These are phyloP conservation scores for Aspergillus bertholletiae DNA, from an alignment of 495 filamentous ascomycete genomes.

Conservation along the genomic window DNA sequence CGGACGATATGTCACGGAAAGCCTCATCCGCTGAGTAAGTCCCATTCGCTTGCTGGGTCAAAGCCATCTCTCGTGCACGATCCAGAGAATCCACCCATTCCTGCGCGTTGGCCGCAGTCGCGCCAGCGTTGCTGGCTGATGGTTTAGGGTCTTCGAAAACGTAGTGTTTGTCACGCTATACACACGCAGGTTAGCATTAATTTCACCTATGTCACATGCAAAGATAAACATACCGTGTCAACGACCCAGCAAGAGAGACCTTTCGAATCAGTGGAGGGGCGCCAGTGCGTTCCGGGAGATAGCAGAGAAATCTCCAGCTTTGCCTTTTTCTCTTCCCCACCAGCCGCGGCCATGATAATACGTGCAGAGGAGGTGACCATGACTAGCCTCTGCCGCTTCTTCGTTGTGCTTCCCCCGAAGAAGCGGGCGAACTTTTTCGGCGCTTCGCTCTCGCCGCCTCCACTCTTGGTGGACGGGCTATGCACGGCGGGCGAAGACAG, in stretches of 20 bases:
- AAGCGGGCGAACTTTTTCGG: slow-evolving; percentile 88
- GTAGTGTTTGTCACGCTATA: slow-evolving; percentile 81
- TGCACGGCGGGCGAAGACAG: slow-evolving; percentile 66
- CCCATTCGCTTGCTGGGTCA: slow-evolving; percentile 62
- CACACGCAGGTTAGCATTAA: slow-evolving; percentile 16
- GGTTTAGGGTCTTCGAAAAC: slow-evolving; percentile 89
- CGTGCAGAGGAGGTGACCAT: slow-evolving; percentile 92
- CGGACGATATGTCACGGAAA: slow-evolving; percentile 69
- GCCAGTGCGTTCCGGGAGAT: slow-evolving; percentile 67
- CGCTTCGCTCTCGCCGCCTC: slow-evolving; percentile 54
- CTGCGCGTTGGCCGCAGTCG: slow-evolving; percentile 54
- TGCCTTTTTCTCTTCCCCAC: slow-evolving; percentile 91
- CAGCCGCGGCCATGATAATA: slow-evolving; percentile 85
- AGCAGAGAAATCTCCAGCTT: slow-evolving; percentile 87
- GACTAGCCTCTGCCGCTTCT: slow-evolving; percentile 87
- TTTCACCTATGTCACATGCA: background rate
- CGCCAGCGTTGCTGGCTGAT: slow-evolving; percentile 41
- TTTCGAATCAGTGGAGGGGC: slow-evolving; percentile 74
- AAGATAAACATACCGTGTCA: slow-evolving; percentile 73
- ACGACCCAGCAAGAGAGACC: slow-evolving; percentile 85
- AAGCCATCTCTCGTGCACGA: slow-evolving; percentile 73
- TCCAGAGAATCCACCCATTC: slow-evolving; percentile 89
- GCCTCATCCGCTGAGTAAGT: slow-evolving; percentile 67
- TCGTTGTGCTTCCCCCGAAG: slow-evolving; percentile 84
- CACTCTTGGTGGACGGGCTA: slow-evolving; percentile 65